Evolutionary conservation across 2,329 filamentous ascomycete species (phyloP), one percentile per base, ranked within the genome.

Genomic region (Beauveria bassiana): DNA sequence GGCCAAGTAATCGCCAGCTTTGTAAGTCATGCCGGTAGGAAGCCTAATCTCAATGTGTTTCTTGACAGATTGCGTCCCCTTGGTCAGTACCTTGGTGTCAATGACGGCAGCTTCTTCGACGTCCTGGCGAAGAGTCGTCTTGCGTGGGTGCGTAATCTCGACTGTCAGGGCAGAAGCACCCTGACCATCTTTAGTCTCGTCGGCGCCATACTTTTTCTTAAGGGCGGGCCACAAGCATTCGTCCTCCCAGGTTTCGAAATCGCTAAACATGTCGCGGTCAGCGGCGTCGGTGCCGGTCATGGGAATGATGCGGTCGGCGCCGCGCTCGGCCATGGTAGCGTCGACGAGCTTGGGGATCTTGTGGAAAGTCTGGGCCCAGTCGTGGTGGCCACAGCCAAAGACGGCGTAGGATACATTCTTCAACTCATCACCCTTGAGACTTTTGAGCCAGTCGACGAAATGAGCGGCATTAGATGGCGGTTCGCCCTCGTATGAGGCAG

Each of bases 1-100:
- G 0, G 88, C 87, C 0, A 93, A 80, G 70, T 95, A 93, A 69
- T 93, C 90, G 16, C 90, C 90, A 2, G 87, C 82, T 45, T 82
- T 80, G 73, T 93, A 93, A 0, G 79, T 80, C 77, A 85, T 79
- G 56, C 81, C 83, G 0, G 78, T 81, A 0, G 90, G 89, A 1
- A 93, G 78, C 63, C 84, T 81, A 40, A 92, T 84, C 64, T 85
- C 84, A 22, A 91, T 81, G 64, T 87, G 81, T 26, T 83, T 81
- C 76, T 91, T 91, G 43, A 76, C 75, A 0, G 83, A 76, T 28
- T 77, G 79, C 0, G 75, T 78, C 3, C 34, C 59, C 1, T 76
- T 73, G 0, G 79, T 85, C 40, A 90, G 74, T 0, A 76, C 70
- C 52, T 74, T 75, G 47, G 81, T 79, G 8, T 79, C 77, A 1